Percentiles rank a stretch among this genome's conserved stretches.
These are phyloP conservation scores for Trametes villosa DNA, from an alignment of 768 basidiomycete genomes.

Conservation along the genomic window DNA sequence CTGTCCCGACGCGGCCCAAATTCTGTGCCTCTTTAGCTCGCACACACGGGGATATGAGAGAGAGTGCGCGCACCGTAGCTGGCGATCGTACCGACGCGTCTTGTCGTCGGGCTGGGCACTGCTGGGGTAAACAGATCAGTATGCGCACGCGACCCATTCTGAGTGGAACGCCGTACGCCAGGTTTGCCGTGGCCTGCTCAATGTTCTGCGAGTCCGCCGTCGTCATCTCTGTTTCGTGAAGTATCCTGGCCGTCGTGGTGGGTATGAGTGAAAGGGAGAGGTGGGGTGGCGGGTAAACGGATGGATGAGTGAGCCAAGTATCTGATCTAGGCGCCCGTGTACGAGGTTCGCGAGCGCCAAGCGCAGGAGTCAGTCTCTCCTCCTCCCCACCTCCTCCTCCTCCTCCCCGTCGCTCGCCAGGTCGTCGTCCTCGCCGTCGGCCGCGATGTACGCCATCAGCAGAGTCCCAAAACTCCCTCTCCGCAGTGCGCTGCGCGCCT, in stretches of 20 bases:
- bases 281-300: too few relatives aligned
- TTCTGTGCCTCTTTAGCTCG: slow-evolving; percentile 23
- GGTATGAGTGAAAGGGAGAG: too few relatives aligned
- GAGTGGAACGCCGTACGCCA: slow-evolving; percentile 36
- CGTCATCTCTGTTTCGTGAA: not conserved
- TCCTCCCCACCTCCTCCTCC: not conserved
- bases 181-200: slow-evolving; percentile 47
- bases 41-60: not conserved
- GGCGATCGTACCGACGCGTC: slow-evolving; percentile 91
- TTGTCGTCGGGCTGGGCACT: slow-evolving; percentile 82
- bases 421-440: slow-evolving; percentile 1
- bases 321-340: too few relatives aligned
- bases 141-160: not conserved
- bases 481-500: slow-evolving; percentile 43
- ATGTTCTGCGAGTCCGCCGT: slow-evolving; percentile 50
- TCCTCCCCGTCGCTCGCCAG: not conserved
- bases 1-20: slow-evolving; percentile 96
- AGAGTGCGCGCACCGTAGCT: slow-evolving; percentile 68
- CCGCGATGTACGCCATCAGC: slow-evolving; percentile 38
- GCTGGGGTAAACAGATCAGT: slow-evolving; percentile 14
- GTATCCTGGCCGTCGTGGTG: too few relatives aligned
- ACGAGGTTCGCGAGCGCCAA: slow-evolving; percentile 2
- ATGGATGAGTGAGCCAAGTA: too few relatives aligned
- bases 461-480: slow-evolving; percentile 18
- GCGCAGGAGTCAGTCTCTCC: not conserved